Base-by-base conservation (phyloP, 805 yeast species). In the Lipomyces sp. region DNA sequence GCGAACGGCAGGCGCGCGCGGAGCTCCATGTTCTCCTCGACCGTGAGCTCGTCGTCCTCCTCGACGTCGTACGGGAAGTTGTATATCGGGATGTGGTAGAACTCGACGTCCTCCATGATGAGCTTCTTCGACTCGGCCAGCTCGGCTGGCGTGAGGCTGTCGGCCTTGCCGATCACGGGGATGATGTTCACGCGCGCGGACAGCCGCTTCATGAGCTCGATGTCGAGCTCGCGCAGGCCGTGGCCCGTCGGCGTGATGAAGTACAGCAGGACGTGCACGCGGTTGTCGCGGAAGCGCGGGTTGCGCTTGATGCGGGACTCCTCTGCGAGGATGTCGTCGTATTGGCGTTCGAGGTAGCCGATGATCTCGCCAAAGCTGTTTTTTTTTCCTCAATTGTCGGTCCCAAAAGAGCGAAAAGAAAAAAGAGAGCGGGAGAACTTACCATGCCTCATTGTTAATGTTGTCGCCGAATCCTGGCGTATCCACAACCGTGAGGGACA, bases 141-240 rank as follows among this genome's bases (percentile, higher is more conserved):
- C 67, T 90, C 96, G 1, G 75, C 65, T 21, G 74, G 74, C 0
- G 95, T 86, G 59, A 87, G 73, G 1, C 87, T 74, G 66, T 90
- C 97, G 2, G 95, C 82, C 62, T 86, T 84, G 33, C 86, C 79
- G 51, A 90, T 78, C 23, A 89, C 81, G 1, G 97, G 96, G 39
- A 90, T 79, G 23, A 91, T 76, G 69, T 90, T 90, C 19, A 86
- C 95, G 58, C 82, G 79, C 22, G 78, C 74, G 14, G 90, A 78
- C 45, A 90, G 73, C 41, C 76, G 73, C 59, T 74, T 79, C 83
- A 90, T 85, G 46, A 86, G 74, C 57, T 76, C 77, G 47, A 84
- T 74, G 65, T 91, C 98, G 47, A 83, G 70, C 63, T 85, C 89
- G 49, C 85, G 78, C 38, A 72, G 67, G 3, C 77, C 78, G 61